Conservation (phyloP, 208 protist genomes). For the Tritrichomonas musculus region DNA sequence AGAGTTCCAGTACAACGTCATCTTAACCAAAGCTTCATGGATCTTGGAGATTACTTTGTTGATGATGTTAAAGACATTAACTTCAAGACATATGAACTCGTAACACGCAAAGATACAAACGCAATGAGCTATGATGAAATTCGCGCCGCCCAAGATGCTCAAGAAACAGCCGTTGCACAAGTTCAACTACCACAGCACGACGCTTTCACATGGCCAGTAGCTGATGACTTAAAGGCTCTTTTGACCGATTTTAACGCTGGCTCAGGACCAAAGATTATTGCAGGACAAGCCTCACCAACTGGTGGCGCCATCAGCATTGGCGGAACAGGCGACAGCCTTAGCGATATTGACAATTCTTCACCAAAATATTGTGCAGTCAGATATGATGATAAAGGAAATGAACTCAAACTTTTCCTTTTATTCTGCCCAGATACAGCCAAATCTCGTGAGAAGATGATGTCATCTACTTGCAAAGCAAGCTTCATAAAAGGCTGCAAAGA, state of each 20-base stretch:
- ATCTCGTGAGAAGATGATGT: slow-evolving; percentile 22
- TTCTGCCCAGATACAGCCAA: slow-evolving; percentile 1
- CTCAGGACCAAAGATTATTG: not conserved
- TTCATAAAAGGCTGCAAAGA: slow-evolving; percentile 4
- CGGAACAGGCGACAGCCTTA: not conserved
- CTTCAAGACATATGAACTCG: not conserved
- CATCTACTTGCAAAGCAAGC: not conserved
- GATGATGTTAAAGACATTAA: not conserved
- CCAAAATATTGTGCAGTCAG: not conserved
- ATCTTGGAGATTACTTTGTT: not conserved
- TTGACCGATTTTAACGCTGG: not conserved
- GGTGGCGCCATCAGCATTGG: not conserved
- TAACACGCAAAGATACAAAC: not conserved
- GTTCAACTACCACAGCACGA: not conserved
- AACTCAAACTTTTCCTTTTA: not conserved
- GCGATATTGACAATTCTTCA: not conserved
- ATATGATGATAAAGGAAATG: not conserved
- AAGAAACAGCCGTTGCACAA: not conserved
- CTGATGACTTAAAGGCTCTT: not conserved
- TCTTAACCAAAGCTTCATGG: not conserved
- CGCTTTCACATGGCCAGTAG: not conserved
- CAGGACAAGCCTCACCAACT: not conserved
- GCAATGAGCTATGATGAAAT: not conserved
- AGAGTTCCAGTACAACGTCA: not conserved
- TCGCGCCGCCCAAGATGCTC: not conserved